Base-by-base conservation (phyloP, 495 filamentous ascomycete genomes). In the Podospora anserina region DNA sequence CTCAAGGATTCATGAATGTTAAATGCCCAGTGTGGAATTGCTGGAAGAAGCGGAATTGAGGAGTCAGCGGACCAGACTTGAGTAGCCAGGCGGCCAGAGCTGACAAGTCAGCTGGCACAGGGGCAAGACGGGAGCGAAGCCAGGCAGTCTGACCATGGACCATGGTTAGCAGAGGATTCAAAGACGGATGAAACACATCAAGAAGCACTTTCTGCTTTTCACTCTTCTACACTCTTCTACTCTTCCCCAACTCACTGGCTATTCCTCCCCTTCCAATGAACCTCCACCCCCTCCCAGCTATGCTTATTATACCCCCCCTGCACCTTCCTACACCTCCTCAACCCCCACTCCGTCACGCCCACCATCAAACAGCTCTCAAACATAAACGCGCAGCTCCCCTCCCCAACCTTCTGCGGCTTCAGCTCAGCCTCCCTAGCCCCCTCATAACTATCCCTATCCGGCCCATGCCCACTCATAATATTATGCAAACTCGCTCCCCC, bases 341-440 rank as follows among this genome's bases (percentile, higher is more conserved):
- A 78, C 0, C 92, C 93, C 93, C 93, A 97, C 70, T 94, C 91
- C 18, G 93, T 96, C 16, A 96, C 92, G 4, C 93, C 93, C 11
- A 97, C 86, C 93, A 96, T 96, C 55, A 92, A 77, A 68, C 84
- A 86, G 74, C 89, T 92, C 80, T 83, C 84, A 71, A 83, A 86
- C 87, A 94, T 93, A 69, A 89, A 87, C 32, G 87, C 87, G 71
- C 87, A 87, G 69, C 85, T 87, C 23, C 84, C 85, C 64, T 78
- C 82, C 1, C 87, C 87, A 5, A 87, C 82, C 74, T 87, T 83
- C 7, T 64, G 67, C 1, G 87, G 86, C 67, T 78, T 78, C 71
- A 88, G 85, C 9, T 86, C 86, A 3, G 84, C 84, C 19, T 79
- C 75, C 67, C 80, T 73, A 49, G 88, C 88, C 66, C 88, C 90